Percentiles rank a stretch among this genome's conserved stretches.
phyloP scores from a whole-genome alignment of 2,329 filamentous ascomycete species.

The Diplodia scrobiculata region DNA sequence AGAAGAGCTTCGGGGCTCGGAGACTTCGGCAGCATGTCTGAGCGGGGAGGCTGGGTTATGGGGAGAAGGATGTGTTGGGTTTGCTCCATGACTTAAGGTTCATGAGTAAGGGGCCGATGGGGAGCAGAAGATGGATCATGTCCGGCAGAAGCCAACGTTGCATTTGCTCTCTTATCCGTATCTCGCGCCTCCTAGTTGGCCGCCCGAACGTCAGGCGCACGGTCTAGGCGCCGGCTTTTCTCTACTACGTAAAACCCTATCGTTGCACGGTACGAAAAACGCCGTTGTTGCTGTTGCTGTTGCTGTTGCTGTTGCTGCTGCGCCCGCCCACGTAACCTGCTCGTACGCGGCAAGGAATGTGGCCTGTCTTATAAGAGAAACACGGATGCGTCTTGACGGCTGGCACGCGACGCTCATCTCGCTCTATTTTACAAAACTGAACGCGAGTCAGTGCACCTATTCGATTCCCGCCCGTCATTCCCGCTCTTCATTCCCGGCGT shows the following conservation, averaged over 20 bases:
- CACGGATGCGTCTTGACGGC: neutral
- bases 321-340: constrained; percentile 3
- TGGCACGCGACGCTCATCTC: neutral
- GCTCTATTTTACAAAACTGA: neutral
- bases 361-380: constrained; percentile 1
- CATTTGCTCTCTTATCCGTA: neutral
- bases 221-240: neutral
- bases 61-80: neutral
- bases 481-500: neutral
- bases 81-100: neutral
- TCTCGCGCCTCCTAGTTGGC: neutral
- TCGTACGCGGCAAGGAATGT: neutral
- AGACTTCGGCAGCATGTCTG: neutral
- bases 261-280: neutral
- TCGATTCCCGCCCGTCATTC: neutral
- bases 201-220: neutral
- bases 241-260: neutral
- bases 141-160: neutral
- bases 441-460: neutral
- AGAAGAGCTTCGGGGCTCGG: neutral
- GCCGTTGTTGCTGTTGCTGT: neutral
- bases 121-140: neutral
- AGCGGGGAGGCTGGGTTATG: neutral
- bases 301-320: neutral
- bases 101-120: neutral